Base-by-base conservation (phyloP, 768 basidiomycete genomes). In the Coprinellus aureogranulatus region DNA sequence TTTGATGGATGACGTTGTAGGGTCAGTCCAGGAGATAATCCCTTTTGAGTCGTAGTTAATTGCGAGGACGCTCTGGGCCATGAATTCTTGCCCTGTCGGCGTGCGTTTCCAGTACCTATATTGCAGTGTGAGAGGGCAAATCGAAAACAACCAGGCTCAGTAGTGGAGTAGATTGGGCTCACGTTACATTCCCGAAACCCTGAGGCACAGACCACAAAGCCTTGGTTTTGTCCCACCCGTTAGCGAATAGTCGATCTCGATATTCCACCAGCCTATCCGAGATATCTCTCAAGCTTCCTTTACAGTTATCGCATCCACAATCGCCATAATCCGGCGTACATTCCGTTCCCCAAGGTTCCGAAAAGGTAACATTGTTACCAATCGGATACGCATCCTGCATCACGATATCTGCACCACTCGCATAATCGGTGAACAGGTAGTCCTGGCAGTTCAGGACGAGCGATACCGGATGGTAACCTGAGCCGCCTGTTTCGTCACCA, bases 201-300 rank as follows among this genome's bases (percentile, higher is more conserved):
- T 92, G 90, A 0, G 89, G 88, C 1, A 92, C 89, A 1, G 85
- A 84, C 91, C 90, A 92, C 0, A 90, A 77, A 1, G 86, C 81
- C 65, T 88, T 86, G 4, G 78, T 82, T n/a, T n/a, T n/a, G 39
- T 26, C 27, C 34, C 34, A 34, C 34, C 34, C 34, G 14, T 34
- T 34, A 6, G 34, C 14, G 34, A 6, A 34, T 14, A 34, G 34
- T 14, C 34, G 34, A 14, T 34, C 34, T 6, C 34, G 34, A 34
- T 34, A 90, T 57, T 86, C 78, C 50, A 88, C 84, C 75, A 90
- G 83, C 30, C 89, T 76, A 0, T 75, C 76, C 11, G 84, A 80
- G 53, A 91, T 84, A 64, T 92, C 89, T 58, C 84, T 80, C 62
- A 89, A 88, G n/a, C 69, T 72, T 2, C 88, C 88, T 54, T 81